Conservation (phyloP, 1,284 basidiomycete genomes). For the Melanopsichium pennsylvanicum region DNA sequence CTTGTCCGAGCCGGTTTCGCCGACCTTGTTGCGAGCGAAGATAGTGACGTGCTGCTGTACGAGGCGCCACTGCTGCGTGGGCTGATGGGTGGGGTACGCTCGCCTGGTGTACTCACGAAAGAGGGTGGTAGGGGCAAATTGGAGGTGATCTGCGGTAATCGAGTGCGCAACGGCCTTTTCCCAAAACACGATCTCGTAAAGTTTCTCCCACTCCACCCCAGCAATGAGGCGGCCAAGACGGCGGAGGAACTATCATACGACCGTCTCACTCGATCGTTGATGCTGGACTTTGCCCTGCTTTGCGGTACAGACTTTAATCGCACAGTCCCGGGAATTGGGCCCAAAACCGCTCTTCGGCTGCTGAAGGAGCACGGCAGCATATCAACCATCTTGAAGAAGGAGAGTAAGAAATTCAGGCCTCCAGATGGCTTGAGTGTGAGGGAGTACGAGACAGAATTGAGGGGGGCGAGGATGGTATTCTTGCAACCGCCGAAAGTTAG, state of each 20-base stretch:
- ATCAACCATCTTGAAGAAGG: conserved; percentile 28
- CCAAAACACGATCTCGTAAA: conserved; percentile 15
- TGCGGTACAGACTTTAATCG: conserved; percentile 65
- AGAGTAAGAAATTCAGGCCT: conserved; percentile 38
- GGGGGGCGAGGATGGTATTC: conserved; percentile 53
- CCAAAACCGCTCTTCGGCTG: conserved; percentile 43
- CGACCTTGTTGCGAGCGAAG: conserved; percentile 65
- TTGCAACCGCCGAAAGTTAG: conserved; percentile 47
- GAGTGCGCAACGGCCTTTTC: conserved; percentile 46
- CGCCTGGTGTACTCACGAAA: conserved; percentile 1
- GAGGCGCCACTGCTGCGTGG: conserved; percentile 61
- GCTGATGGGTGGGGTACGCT: conserved; percentile 43
- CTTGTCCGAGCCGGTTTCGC: conserved; percentile 59
- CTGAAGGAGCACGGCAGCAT: conserved; percentile 53
- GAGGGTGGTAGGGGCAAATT: conserved; percentile 32
- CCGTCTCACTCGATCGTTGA: conserved; percentile 20
- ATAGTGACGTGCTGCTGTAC: conserved; percentile 65
- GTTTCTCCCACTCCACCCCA: background rate
- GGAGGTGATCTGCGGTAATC: conserved; percentile 51
- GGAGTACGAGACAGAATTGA: conserved; percentile 56
- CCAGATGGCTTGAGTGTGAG: conserved; percentile 46
- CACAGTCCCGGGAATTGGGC: conserved; percentile 57
- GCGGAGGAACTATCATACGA: conserved; percentile 14
- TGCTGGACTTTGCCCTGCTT: conserved; percentile 62
- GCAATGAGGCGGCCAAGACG: background rate